Evolutionary conservation across 352 stramenopile species (phyloP), one percentile per base, ranked within the genome.

Genomic region (Phytophthora ohioensis): DNA sequence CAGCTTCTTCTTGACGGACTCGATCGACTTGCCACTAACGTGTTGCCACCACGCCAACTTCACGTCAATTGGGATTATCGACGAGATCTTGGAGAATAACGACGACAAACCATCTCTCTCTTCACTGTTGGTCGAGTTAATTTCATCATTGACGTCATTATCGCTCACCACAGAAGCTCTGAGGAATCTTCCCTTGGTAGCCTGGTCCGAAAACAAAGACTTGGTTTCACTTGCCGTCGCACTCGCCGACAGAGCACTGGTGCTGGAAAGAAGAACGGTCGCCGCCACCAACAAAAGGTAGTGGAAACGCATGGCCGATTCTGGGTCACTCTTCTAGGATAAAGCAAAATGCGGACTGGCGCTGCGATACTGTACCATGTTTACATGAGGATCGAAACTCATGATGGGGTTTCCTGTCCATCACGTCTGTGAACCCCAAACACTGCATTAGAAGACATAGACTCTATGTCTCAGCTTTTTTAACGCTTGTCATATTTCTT

Each of bases 1-100:
- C 2, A 46, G 41, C 41, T 46, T 57, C 12, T 13, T 57, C 49
- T 57, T 43, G 12, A 43, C 49, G 32, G 42, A n/a, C 32, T 43
- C 45, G 17, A 1, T 11, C 2, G 45, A 12, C 8, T 51, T 51
- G 45, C 17, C 45, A 11, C 4, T 27, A 32, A 32, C 9, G 5
- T 46, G 13, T 27, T 51, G n/a, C 45, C 45, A 51, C 45, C n/a
- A 51, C 9, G 17, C 2, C 30, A 51, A 5, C 9, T 51, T 51
- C 45, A 51, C n/a, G 4, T 32, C 30, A 9, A 51, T 15, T n/a
- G 32, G 31, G 11, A n/a, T 32, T n/a, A 45, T 43, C 6, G 11
- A 7, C 31, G 31, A 43, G 12, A 57, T 38, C 9, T 54, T 12
- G n/a, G 30, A 12, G 13, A 11, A 17, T 31, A 51, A 2, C 15